These are phyloP conservation scores for Phytophthora palmivora DNA, from an alignment of 352 stramenopile genomes.

Conservation along the genomic window DNA sequence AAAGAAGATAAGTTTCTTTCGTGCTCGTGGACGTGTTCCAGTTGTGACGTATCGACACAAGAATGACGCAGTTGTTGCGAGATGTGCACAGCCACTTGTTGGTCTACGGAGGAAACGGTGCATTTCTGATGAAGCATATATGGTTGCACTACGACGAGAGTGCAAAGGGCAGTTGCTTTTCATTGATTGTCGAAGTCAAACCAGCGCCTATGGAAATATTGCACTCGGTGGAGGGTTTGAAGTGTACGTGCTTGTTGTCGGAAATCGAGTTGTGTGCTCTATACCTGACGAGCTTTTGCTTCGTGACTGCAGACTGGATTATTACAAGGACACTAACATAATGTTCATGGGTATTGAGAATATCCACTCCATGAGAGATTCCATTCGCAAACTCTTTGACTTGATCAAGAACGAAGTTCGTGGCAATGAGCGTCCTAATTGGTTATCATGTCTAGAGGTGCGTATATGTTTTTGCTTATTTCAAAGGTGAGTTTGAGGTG, in stretches of 20 bases:
- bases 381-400: conserved; percentile 82
- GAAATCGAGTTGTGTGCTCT: background rate
- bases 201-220: conserved; percentile 86
- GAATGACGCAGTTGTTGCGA: conserved; percentile 93
- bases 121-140: conserved; percentile 90
- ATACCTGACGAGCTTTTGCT: conserved; percentile 14
- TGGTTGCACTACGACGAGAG: conserved; percentile 63
- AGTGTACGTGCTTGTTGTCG: conserved; percentile 57
- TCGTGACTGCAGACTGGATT: conserved; percentile 56
- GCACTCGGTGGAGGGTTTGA: conserved; percentile 84
- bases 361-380: conserved; percentile 93
- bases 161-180: conserved; percentile 72
- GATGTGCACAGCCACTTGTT: conserved; percentile 95
- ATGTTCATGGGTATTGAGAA: conserved; percentile 93
- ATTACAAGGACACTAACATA: conserved; percentile 82
- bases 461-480: background rate
- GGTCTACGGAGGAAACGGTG: conserved; percentile 94
- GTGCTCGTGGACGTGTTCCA: conserved; percentile 92
- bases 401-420: conserved; percentile 87
- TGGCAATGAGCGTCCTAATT: conserved; percentile 82
- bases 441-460: conserved; percentile 82
- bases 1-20: conserved; percentile 89
- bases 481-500: conserved; percentile 4
- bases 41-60: conserved; percentile 91
- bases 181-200: conserved; percentile 87